Evolutionary conservation across 306 rosid species (phyloP).

Genomic region (Coriaria nepalensis): DNA sequence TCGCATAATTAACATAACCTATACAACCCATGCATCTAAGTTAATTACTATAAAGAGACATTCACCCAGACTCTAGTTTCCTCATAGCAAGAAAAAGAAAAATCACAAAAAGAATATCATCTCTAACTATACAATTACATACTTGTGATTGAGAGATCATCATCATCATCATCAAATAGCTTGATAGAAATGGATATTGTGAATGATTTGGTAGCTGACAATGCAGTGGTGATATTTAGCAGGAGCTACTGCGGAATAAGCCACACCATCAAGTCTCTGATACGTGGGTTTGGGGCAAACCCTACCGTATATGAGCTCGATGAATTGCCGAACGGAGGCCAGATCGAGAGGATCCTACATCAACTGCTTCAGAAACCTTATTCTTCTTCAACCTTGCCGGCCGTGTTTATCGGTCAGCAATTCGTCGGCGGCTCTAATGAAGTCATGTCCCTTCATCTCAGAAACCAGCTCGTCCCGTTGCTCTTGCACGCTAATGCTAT

Average conservation of each 20-base stretch:
- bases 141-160: no score
- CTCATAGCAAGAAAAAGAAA: constrained; percentile 13
- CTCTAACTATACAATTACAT: no score
- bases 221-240: constrained; percentile 68
- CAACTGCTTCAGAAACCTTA: constrained; percentile 4
- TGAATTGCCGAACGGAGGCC: constrained; percentile 34
- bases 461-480: no score
- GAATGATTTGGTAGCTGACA: constrained; percentile 38
- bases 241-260: constrained; percentile 40
- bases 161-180: no score
- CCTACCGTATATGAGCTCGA: constrained; percentile 39
- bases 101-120: no score
- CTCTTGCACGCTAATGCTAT: no score
- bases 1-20: no score
- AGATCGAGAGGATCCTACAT: constrained; percentile 25
- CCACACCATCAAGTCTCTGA: constrained; percentile 34
- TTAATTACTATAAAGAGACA: constrained; percentile 31
- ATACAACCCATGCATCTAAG: no score
- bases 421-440: no score
- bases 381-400: no score
- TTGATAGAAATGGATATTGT: constrained; percentile 35
- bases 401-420: no score
- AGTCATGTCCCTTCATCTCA: no score
- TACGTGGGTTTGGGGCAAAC: constrained; percentile 39
- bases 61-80: constrained; percentile 11